phyloP scores from a whole-genome alignment of 1,284 basidiomycete species.

The Cutaneotrichosporon cyanovorans region DNA sequence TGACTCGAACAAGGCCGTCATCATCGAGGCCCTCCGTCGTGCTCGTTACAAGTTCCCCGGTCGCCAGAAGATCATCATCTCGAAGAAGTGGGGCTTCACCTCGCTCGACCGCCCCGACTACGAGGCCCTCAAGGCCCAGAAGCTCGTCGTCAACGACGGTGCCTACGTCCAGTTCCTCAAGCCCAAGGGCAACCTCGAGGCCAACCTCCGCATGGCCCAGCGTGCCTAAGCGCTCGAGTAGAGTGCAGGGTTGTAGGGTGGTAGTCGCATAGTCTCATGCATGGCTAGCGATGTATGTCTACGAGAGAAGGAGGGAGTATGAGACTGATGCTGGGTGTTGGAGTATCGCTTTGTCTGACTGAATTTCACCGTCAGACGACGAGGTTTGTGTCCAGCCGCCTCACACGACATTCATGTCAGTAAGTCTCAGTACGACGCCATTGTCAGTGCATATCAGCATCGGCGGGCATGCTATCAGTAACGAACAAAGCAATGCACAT shows the following conservation, averaged over 20 bases:
- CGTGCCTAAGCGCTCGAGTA: constrained; percentile 50
- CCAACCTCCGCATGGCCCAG: constrained; percentile 76
- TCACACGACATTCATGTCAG: too few species aligned
- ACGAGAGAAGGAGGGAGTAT: too few species aligned
- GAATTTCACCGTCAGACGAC: too few species aligned
- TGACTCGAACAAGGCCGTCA: constrained; percentile 77
- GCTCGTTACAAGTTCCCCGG: constrained; percentile 99
- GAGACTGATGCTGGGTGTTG: too few species aligned
- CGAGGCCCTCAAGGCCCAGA: constrained; percentile 76
- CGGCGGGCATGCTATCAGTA: too few species aligned
- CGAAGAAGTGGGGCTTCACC: constrained; percentile 98
- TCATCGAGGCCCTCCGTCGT: constrained; percentile 93
- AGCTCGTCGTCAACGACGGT: constrained; percentile 65
- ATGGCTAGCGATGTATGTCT: constrained; percentile 16
- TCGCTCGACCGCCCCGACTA: constrained; percentile 89
- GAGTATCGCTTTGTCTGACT: too few species aligned
- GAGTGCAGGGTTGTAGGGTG: constrained; percentile 11
- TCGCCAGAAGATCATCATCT: constrained; percentile 97
- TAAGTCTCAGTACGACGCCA: too few species aligned
- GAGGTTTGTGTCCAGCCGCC: too few species aligned
- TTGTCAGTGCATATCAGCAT: too few species aligned
- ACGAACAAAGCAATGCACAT: too few species aligned
- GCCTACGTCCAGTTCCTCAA: constrained; percentile 69
- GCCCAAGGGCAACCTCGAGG: constrained; percentile 72
- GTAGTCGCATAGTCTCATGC: constrained; percentile 18